A percentile compares a stretch with the other conserved stretches of the same genome.
These are phyloP conservation scores for Sporothrix globosa DNA, from an alignment of 2,329 filamentous ascomycete species.

Conservation along the genomic window DNA sequence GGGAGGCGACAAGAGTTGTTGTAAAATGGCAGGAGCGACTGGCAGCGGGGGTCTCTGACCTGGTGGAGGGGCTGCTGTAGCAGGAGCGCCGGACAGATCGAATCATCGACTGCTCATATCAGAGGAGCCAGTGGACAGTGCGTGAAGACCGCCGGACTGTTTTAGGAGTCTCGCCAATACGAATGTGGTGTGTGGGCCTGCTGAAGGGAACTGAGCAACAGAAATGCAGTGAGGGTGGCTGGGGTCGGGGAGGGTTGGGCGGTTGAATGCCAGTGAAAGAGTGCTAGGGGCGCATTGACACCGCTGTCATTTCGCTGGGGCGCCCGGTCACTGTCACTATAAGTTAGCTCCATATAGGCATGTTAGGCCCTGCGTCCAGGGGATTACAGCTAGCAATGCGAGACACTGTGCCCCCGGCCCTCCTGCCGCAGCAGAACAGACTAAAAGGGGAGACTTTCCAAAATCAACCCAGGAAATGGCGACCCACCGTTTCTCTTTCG, in stretches of 20 bases:
- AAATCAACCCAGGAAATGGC: conserved; percentile 31
- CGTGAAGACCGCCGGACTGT: not conserved
- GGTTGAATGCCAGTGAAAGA: conserved; percentile 5
- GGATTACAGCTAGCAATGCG: not conserved
- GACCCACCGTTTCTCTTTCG: conserved; percentile 30
- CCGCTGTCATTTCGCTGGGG: not conserved
- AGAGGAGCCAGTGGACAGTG: conserved; percentile 23
- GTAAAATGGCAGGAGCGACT: conserved; percentile 16
- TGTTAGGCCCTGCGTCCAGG: not conserved
- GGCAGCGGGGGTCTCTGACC: not conserved
- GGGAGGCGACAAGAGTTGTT: conserved; percentile 11
- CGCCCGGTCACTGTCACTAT: not conserved
- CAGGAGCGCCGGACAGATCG: conserved; percentile 21
- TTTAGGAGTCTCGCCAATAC: conserved; percentile 7
- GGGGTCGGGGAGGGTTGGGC: conserved; percentile 11
- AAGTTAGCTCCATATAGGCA: conserved; percentile 9
- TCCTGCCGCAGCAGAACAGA: not conserved
- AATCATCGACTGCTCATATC: not conserved
- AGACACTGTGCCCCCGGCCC: conserved; percentile 9
- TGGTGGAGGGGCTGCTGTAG: conserved; percentile 29
- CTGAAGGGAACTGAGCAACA: conserved; percentile 5
- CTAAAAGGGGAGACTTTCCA: conserved; percentile 5
- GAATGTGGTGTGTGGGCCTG: conserved; percentile 26
- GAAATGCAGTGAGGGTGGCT: not conserved
- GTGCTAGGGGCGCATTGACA: not conserved